Conservation (phyloP, 2,329 filamentous ascomycete species). For the Aureobasidium lini region DNA sequence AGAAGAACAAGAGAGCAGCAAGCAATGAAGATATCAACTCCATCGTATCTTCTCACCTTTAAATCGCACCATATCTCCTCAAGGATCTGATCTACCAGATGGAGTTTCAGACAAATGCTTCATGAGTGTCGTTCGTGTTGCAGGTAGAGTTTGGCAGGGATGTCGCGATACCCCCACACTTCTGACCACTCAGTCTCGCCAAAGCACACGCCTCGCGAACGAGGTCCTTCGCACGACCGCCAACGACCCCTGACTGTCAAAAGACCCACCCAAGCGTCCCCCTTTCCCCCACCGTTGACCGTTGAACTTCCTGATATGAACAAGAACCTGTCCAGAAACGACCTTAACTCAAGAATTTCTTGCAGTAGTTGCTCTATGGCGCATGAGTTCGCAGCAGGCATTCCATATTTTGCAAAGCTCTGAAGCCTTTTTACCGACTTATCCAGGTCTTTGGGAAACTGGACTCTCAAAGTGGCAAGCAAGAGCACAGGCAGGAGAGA, state of each 20-base stretch:
- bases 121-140: background rate
- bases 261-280: constrained; percentile 8
- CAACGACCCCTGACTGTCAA: constrained; percentile 1
- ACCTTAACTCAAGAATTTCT: background rate
- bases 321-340: constrained; percentile 9
- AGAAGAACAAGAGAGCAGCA: background rate
- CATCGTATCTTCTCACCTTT: background rate
- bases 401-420: background rate
- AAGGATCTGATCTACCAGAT: constrained; percentile 4
- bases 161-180: constrained; percentile 5
- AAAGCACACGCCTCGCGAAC: constrained; percentile 9
- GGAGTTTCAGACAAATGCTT: constrained; percentile 3
- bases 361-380: constrained; percentile 3
- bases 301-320: constrained; percentile 7
- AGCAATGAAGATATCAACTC: background rate
- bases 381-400: constrained; percentile 8
- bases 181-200: background rate
- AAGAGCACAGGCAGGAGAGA: background rate
- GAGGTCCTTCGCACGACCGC: background rate
- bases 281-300: constrained; percentile 8
- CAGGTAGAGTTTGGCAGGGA: constrained; percentile 7
- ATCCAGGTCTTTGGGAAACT: constrained; percentile 5
- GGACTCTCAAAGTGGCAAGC: background rate
- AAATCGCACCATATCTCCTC: background rate
- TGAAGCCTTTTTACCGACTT: background rate